phyloP scores from a whole-genome alignment of 768 basidiomycete genomes.

The Flagelloscypha sp. region DNA sequence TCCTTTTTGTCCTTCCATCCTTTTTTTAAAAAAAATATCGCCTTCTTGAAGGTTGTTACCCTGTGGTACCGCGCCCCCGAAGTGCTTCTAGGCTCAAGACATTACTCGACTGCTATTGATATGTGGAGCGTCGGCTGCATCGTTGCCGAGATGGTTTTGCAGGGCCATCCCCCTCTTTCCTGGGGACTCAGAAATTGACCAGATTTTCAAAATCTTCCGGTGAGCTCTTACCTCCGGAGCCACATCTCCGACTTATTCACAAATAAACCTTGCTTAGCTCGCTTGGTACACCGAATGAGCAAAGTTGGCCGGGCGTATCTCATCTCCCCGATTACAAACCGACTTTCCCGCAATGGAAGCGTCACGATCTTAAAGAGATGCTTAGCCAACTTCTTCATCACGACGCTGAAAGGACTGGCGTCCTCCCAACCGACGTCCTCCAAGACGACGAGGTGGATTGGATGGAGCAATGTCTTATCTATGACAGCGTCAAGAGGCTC shows the following conservation, averaged over 20 bases:
- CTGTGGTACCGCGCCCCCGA: slow-evolving; percentile 99
- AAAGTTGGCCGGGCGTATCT: slow-evolving; percentile 85
- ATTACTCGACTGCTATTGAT: slow-evolving; percentile 96
- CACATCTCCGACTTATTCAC: background rate
- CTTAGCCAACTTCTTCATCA: slow-evolving; percentile 80
- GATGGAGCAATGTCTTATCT: slow-evolving; percentile 4
- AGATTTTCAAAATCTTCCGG: slow-evolving; percentile 99
- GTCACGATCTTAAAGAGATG: slow-evolving; percentile 56
- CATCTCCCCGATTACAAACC: slow-evolving; percentile 90
- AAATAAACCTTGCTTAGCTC: slow-evolving; percentile 43
- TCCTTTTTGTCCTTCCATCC: slow-evolving; percentile 4
- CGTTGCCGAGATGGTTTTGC: slow-evolving; percentile 97
- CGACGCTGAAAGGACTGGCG: slow-evolving; percentile 58
- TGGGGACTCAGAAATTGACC: slow-evolving; percentile 99
- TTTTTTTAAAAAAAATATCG: slow-evolving; percentile 1
- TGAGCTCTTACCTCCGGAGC: slow-evolving; percentile 25
- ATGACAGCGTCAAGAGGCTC: slow-evolving; percentile 1
- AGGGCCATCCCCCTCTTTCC: slow-evolving; percentile 86
- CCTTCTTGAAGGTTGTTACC: slow-evolving; percentile 75
- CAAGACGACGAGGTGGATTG: slow-evolving; percentile 1
- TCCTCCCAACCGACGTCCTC: background rate
- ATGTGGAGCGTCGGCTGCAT: slow-evolving; percentile 99
- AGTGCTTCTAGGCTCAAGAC: slow-evolving; percentile 88
- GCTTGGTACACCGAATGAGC: slow-evolving; percentile 89
- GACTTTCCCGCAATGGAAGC: slow-evolving; percentile 92